Conservation (phyloP, 2,329 filamentous ascomycete species). For the Claviceps sp. region DNA sequence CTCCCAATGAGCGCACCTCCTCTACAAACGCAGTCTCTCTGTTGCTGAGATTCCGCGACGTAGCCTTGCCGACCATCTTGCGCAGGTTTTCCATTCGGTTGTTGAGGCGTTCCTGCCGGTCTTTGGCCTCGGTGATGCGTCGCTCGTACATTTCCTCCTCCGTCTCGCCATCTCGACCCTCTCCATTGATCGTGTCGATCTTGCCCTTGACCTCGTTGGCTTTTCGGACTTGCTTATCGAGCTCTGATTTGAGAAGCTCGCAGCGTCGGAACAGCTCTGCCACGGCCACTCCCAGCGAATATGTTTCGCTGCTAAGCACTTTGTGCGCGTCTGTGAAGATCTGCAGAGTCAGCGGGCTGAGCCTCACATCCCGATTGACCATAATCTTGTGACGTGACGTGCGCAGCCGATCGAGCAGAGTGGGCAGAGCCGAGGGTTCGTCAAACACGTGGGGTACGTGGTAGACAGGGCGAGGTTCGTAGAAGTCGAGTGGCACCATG, state of each 20-base stretch:
- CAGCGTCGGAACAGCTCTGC: conserved; percentile 62
- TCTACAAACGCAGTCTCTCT: conserved; percentile 34
- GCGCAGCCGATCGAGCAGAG: conserved; percentile 40
- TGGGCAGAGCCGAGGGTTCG: conserved; percentile 40
- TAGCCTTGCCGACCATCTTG: conserved; percentile 27
- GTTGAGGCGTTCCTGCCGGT: conserved; percentile 42
- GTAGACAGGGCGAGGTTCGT: conserved; percentile 53
- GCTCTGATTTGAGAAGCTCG: conserved; percentile 52
- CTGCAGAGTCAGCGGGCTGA: conserved; percentile 57
- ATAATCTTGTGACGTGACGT: conserved; percentile 47
- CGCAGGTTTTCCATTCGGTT: conserved; percentile 47
- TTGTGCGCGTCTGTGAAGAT: conserved; percentile 63
- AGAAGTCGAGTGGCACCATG: conserved; percentile 35
- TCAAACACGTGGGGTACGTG: conserved; percentile 49
- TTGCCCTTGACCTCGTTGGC: conserved; percentile 51
- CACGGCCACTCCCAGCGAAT: conserved; percentile 53
- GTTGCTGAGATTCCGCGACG: conserved; percentile 28
- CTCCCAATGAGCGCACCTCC: conserved; percentile 41
- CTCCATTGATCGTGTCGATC: conserved; percentile 48
- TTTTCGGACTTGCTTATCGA: conserved; percentile 53
- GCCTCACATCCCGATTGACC: conserved; percentile 52
- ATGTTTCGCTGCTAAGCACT: conserved; percentile 55
- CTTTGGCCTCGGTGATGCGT: conserved; percentile 40
- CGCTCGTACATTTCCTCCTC: conserved; percentile 45
- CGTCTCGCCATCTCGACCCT: conserved; percentile 32